Conservation (phyloP, 2,329 filamentous ascomycete species). For the Cordyceps tenuipes region DNA sequence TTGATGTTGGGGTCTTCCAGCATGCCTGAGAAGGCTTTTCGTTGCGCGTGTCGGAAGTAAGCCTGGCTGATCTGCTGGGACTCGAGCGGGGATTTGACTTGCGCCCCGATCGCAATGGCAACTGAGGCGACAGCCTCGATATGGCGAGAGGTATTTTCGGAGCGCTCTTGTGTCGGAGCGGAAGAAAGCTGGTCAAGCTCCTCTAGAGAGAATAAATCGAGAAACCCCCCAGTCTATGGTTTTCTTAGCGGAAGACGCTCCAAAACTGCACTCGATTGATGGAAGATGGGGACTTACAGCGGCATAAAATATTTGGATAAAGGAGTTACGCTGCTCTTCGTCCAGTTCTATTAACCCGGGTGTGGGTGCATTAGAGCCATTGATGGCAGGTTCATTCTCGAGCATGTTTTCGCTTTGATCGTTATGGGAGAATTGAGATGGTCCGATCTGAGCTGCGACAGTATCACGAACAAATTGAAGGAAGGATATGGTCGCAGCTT, state of each 20-base stretch:
- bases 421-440: constrained; percentile 45
- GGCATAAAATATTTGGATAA: background rate
- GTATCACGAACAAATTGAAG: constrained; percentile 43
- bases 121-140: constrained; percentile 25
- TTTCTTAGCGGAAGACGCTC: background rate
- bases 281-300: background rate
- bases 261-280: no score
- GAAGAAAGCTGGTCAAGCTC: background rate
- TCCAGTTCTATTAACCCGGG: constrained; percentile 5
- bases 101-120: constrained; percentile 45
- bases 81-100: constrained; percentile 27
- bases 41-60: constrained; percentile 41
- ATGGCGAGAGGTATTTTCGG: background rate
- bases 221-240: constrained; percentile 5
- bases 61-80: constrained; percentile 23
- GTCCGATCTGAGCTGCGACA: constrained; percentile 41
- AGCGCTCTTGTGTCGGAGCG: constrained; percentile 6
- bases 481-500: constrained; percentile 46
- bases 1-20: constrained; percentile 45
- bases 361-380: background rate
- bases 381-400: constrained; percentile 30
- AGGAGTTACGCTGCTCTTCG: background rate
- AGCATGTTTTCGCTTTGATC: constrained; percentile 44
- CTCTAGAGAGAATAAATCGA: constrained; percentile 5
- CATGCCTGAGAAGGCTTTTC: constrained; percentile 39